phyloP scores from a whole-genome alignment of 2,329 filamentous ascomycete genomes.

The Arthroderma sp. region DNA sequence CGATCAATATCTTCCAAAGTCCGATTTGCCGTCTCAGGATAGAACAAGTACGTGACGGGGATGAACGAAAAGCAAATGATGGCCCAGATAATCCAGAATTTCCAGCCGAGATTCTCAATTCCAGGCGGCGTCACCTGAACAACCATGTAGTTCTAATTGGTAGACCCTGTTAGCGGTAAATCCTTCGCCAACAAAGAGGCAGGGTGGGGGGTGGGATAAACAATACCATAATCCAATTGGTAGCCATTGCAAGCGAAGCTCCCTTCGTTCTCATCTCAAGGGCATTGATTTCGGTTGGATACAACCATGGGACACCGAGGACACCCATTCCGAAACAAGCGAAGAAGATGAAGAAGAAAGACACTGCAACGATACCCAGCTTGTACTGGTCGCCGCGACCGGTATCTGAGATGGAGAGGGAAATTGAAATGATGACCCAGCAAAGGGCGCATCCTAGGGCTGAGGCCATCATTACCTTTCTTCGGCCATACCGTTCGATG shows the following conservation, averaged over 20 bases:
- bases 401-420: constrained; percentile 27
- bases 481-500: constrained; percentile 36
- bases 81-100: constrained; percentile 13
- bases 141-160: constrained; percentile 20
- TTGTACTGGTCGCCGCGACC: constrained; percentile 30
- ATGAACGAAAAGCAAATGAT: constrained; percentile 17
- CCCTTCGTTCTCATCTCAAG: constrained; percentile 23
- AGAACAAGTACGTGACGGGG: constrained; percentile 19
- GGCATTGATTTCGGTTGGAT: constrained; percentile 23
- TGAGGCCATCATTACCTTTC: constrained; percentile 37
- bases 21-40: constrained; percentile 23
- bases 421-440: constrained; percentile 36
- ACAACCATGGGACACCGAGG: constrained; percentile 27
- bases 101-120: not conserved
- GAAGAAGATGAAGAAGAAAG: constrained; percentile 33
- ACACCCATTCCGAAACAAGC: constrained; percentile 28
- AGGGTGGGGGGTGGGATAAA: not conserved
- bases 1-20: constrained; percentile 21
- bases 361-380: constrained; percentile 35
- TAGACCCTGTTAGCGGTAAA: constrained; percentile 6
- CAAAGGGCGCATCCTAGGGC: constrained; percentile 38
- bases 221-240: constrained; percentile 17
- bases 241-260: constrained; percentile 18
- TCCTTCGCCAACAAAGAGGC: not conserved
- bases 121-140: constrained; percentile 18